Evolutionary conservation across 805 yeast species (phyloP).

Genomic region (Spathaspora girioi): DNA sequence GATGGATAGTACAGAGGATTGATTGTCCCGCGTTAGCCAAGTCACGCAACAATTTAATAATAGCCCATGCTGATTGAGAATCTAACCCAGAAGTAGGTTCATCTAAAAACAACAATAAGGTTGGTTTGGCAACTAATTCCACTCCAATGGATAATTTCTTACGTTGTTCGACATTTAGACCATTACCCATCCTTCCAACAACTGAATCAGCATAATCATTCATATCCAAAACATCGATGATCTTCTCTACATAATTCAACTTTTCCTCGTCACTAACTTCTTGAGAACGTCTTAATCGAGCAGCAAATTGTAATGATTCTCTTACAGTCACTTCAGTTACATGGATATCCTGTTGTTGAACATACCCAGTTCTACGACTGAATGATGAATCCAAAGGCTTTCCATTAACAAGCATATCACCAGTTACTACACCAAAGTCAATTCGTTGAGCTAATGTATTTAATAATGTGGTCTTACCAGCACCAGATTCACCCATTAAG

Average conservation of each 20-base stretch:
- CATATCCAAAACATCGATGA: constrained; percentile 16
- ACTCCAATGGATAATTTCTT: constrained; percentile 16
- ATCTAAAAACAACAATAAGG: constrained; percentile 50
- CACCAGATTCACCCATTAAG: constrained; percentile 63
- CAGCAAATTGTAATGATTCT: constrained; percentile 17
- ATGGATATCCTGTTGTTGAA: constrained; percentile 20
- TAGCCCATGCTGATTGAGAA: constrained; percentile 56
- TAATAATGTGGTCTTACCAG: constrained; percentile 56
- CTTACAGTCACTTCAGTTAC: constrained; percentile 16
- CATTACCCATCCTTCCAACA: constrained; percentile 14
- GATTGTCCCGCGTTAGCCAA: constrained; percentile 58
- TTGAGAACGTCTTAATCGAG: constrained; percentile 51
- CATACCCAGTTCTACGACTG: constrained; percentile 35
- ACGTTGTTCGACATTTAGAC: constrained; percentile 18
- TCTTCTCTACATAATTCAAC: constrained; percentile 14
- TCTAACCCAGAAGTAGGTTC: constrained; percentile 65
- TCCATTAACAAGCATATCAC: constrained; percentile 58
- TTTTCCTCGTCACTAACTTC: constrained; percentile 12
- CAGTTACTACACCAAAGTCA: constrained; percentile 54
- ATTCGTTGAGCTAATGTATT: constrained; percentile 52
- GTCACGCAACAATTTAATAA: constrained; percentile 47
- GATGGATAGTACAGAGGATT: constrained; percentile 57
- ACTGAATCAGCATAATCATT: constrained; percentile 14
- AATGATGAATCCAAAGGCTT: constrained; percentile 45
- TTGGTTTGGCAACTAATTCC: constrained; percentile 17